Evolutionary conservation across 352 stramenopile genomes (phyloP), one percentile per base, ranked within the genome.

Genomic region (Pythium coloratum): DNA sequence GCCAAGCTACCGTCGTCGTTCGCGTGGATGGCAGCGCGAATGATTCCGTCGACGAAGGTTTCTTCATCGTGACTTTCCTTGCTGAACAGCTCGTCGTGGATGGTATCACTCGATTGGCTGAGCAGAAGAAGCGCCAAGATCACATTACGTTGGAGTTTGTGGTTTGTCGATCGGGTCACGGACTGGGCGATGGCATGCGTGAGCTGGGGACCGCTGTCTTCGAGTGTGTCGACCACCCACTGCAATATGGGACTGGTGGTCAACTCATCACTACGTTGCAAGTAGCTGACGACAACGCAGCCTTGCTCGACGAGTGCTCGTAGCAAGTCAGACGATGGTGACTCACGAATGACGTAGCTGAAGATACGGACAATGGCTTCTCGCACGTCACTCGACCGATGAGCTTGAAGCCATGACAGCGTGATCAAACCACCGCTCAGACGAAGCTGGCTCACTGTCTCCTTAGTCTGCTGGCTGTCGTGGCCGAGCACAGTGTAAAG

Each of bases 261-360:
- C 6, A 20, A 18, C 16, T 67, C 50, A 20, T 74, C 20, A 30
- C 55, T 1, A 13, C 58, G 32, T 30, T 63, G 30, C 50, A 69
- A 63, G 14, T 69, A 69, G 24, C 70, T 70, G 44, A 84, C 75
- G 8, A 81, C 55, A 7, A 84, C 64, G 56, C 78, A 86, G 57
- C 76, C 76, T 55, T 86, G 78, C 50, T 86, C 78, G 26, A 86
- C 71, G 24, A 86, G 49, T 6, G 62, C 75, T 14, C 78, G 74
- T 5, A 75, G 33, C 6, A 84, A 55, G 33, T 84, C 78, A 7
- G 65, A 71, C 6, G 62, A 34, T 13, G 74, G 63, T 7, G 78
- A 86, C 7, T 68, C 53, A 0, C 54, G 40, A 10, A 71, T 70
- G 24, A 77, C 49, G 32, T 50, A 6, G 9, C 55, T 49, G 13